Conservation (phyloP, 106 monocot species). For the Dendrobium huoshanense region DNA sequence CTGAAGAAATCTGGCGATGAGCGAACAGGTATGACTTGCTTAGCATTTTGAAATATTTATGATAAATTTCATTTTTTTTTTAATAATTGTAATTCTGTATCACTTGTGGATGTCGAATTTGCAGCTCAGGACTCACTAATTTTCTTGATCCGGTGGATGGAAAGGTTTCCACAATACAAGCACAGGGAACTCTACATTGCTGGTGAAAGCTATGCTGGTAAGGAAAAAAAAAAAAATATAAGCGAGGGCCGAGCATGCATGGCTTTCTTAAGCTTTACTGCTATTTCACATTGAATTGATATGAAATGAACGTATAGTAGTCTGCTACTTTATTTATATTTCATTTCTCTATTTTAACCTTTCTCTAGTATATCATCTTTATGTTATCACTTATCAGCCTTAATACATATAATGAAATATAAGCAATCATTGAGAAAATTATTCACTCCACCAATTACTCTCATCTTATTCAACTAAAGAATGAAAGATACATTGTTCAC, state of each 20-base stretch:
- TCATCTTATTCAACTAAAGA: too few relatives aligned
- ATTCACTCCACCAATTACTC: too few relatives aligned
- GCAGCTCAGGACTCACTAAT: constrained; percentile 68
- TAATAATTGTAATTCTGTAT: constrained; percentile 1
- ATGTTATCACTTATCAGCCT: too few relatives aligned
- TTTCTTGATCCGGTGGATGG: constrained; percentile 77
- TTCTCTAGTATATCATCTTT: too few relatives aligned
- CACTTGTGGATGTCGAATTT: neutral
- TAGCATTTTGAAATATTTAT: neutral
- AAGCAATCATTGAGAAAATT: too few relatives aligned
- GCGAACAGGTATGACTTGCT: constrained; percentile 46
- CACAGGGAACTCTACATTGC: constrained; percentile 81
- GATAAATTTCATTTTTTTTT: neutral
- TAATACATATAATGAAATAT: too few relatives aligned
- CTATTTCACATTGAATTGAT: too few relatives aligned
- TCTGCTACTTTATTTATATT: too few relatives aligned
- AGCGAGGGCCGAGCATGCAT: neutral
- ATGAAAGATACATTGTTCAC: too few relatives aligned
- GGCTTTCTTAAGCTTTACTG: too few relatives aligned
- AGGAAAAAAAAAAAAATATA: neutral
- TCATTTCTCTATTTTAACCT: too few relatives aligned
- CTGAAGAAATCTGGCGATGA: constrained; percentile 74
- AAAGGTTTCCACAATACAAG: constrained; percentile 80
- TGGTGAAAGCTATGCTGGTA: constrained; percentile 97
- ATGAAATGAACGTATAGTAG: too few relatives aligned